Evolutionary conservation across 768 basidiomycete species (phyloP), one percentile per base, ranked within the genome.

Genomic region (Pholiota molesta): DNA sequence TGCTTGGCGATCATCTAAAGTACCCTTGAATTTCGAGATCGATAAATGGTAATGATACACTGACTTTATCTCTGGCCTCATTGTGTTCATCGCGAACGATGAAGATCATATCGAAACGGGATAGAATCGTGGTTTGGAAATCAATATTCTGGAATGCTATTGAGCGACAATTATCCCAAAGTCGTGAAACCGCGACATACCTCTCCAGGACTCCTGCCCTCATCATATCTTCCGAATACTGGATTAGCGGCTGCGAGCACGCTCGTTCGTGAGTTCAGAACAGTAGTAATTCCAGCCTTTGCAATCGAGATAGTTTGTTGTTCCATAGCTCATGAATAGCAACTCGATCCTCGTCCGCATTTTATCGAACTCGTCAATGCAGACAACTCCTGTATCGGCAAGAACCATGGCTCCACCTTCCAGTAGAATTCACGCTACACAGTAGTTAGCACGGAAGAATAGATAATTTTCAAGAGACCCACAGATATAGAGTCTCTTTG

Each of bases 361-460:
- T 80, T 99, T 99, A 78, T 99, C 97, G 69, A 99, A 99, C 74
- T 99, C 97, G 69, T 99, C 97, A 71, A 99, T 99, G 71, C 97
- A 99, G 40, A 99, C 97, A 14, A 99, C 96, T 29, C 97, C 97
- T 13, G 93, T 93, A 72, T 99, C 97, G 1, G 97, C 97, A 39
- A 99, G 86, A 6, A 99, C 97, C 97, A 99, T 99, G 1, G 97
- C 97, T 23, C 97, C 97, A 8, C 97, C 97, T 80, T 99, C 97
- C 6, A 99, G 76, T 97, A 99, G 76, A 99, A 99, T 74, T 99
- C 97, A 49, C 97, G 87, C 95, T 98, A 63, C 57, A 37, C 60
- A 23, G 19, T 21, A 19, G 19, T 62, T 62, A 65, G 60, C 61
- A 17, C 45, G 21, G 14, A 42, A 57, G 55, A 49, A 23, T 47